Evolutionary conservation across 2,329 filamentous ascomycete genomes (phyloP), one percentile per base, ranked within the genome.

Genomic region (Alternaria triticina): DNA sequence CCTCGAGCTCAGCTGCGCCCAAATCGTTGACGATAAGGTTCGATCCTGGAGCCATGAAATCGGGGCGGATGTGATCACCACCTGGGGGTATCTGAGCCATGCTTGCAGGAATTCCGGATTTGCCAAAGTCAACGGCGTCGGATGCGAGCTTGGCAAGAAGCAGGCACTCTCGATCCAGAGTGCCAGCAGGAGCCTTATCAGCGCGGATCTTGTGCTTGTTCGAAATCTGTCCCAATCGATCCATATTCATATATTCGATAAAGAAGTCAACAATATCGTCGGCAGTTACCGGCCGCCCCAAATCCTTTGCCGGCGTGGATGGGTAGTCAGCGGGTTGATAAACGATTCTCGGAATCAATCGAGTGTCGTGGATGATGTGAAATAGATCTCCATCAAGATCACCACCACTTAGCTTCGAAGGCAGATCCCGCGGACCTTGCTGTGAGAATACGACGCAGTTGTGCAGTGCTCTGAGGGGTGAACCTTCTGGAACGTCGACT

Each of bases 321-420:
- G 88, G 86, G 69, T 97, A 96, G 66, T 93, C 88, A 0, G 93
- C 92, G 0, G 93, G 87, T 1, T 4, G 0, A n/a, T 83, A 87
- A 0, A 80, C 82, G 0, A 61, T 70, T 5, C 73, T 75, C 0
- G 86, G 83, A 2, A 85, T 76, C 0, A 89, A 83, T 0, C 77
- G 73, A 0, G 78, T 69, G 68, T 96, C 92, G 84, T 87, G 96
- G 51, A 96, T 91, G 54, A 96, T 81, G 67, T 93, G 91, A 78
- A 91, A 97, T 0, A 92, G 81, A 75, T 97, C 94, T 0, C 93
- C 93, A 67, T 96, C 93, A 0, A 97, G 84, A 76, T 97, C 93
- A 0, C 93, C 93, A 1, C 93, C 93, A 57, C 90, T 91, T 0
- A 97, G 83, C 77, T 90, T 86, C 64, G 91, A 95, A 0, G 93